Conservation (phyloP, 768 basidiomycete genomes). For the Myochromella boudieri region DNA sequence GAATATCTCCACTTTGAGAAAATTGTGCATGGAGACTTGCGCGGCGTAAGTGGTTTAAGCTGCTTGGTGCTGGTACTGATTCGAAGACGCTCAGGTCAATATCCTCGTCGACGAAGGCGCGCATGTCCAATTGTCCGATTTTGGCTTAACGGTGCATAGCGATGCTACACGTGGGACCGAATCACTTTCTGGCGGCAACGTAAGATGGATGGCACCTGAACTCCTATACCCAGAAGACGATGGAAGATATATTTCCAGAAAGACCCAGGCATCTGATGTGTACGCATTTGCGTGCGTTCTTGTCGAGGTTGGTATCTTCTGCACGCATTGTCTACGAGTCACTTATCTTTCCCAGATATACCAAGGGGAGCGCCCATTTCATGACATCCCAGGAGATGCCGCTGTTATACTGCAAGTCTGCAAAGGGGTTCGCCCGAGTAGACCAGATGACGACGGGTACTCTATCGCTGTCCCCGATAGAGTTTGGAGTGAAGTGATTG, state of each 20-base stretch:
- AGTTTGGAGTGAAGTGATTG: not conserved
- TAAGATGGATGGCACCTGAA: conserved; percentile 32
- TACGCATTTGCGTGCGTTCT: conserved; percentile 28
- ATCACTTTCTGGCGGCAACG: conserved; percentile 18
- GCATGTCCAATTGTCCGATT: conserved; percentile 27
- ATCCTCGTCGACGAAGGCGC: conserved; percentile 22
- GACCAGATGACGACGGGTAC: not conserved
- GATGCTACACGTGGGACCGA: conserved; percentile 19
- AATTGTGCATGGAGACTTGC: conserved; percentile 22
- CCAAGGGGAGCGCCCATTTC: conserved; percentile 18
- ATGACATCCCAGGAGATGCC: conserved; percentile 6
- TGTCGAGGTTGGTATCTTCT: conserved; percentile 19
- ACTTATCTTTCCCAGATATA: conserved; percentile 14
- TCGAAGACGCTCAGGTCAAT: conserved; percentile 15
- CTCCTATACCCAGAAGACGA: conserved; percentile 21
- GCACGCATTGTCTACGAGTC: not conserved
- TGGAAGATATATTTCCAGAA: conserved; percentile 8
- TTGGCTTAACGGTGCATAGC: conserved; percentile 25
- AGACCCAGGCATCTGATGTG: conserved; percentile 24
- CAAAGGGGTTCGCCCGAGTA: conserved; percentile 1
- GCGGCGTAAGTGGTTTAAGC: conserved; percentile 14
- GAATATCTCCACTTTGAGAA: conserved; percentile 17
- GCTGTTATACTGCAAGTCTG: conserved; percentile 2
- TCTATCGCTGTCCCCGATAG: not conserved
- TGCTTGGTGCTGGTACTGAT: not conserved